phyloP scores from a whole-genome alignment of 2,329 filamentous ascomycete species.

The Onygena corvina region DNA sequence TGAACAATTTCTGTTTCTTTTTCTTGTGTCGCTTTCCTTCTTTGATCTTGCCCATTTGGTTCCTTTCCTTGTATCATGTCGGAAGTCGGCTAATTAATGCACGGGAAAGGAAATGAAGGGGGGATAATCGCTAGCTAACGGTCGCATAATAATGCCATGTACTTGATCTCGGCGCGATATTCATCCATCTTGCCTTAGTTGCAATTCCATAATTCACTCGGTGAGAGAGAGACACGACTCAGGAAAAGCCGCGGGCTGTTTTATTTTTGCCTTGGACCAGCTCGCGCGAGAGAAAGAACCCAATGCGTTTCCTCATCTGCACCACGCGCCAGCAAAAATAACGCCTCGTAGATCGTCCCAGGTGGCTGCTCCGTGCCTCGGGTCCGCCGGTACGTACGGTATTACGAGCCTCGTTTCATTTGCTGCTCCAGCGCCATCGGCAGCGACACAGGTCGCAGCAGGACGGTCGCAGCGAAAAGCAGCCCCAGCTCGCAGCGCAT shows the following conservation, averaged over 20 bases:
- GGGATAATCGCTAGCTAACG: too few species aligned
- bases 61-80: too few species aligned
- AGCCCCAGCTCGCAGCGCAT: too few species aligned
- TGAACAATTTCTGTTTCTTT: conserved; percentile 5
- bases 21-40: background rate
- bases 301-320: conserved; percentile 5
- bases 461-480: too few species aligned
- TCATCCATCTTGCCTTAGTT: too few species aligned
- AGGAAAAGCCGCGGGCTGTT: too few species aligned
- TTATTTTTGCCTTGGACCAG: background rate
- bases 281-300: too few species aligned
- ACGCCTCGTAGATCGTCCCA: conserved; percentile 5
- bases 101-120: background rate
- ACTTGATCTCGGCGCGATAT: too few species aligned
- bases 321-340: conserved; percentile 4
- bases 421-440: background rate
- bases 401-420: conserved; percentile 6
- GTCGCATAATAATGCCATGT: too few species aligned
- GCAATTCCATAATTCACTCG: too few species aligned
- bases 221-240: too few species aligned
- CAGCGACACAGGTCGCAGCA: background rate
- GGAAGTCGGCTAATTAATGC: background rate
- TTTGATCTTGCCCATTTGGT: background rate
- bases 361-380: conserved; percentile 4
- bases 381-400: conserved; percentile 4